Conservation (phyloP, 129 eudicot genomes). For the Ambrosia artemisiifolia region DNA sequence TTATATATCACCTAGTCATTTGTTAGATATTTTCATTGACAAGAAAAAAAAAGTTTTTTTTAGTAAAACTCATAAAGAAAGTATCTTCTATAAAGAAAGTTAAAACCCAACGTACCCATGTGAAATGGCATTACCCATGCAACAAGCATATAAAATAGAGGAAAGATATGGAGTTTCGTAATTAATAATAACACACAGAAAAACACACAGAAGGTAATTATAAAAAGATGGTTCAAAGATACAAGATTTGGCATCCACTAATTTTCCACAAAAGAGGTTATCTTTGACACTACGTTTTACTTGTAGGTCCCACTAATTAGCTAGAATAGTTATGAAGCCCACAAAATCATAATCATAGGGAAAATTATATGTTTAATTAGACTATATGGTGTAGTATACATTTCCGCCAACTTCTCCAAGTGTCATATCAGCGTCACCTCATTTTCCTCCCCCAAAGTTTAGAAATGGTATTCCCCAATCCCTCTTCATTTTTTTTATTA, state of each 20-base stretch:
- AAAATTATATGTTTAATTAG: slow-evolving; percentile 28
- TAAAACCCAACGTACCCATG: slow-evolving; percentile 54
- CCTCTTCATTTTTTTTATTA: too few species aligned
- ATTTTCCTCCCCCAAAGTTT: too few species aligned
- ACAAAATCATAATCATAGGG: slow-evolving; percentile 47
- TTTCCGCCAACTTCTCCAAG: too few species aligned
- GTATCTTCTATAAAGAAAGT: slow-evolving; percentile 44
- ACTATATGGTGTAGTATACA: too few species aligned
- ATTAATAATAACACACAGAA: slow-evolving; percentile 1
- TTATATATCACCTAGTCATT: slow-evolving; percentile 8
- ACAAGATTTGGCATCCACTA: slow-evolving; percentile 32
- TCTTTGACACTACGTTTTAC: slow-evolving; percentile 39
- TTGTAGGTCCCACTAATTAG: slow-evolving; percentile 34
- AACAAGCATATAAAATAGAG: slow-evolving; percentile 18
- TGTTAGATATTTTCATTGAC: neutral
- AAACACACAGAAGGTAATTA: slow-evolving; percentile 12
- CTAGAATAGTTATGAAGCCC: slow-evolving; percentile 40
- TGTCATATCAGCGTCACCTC: too few species aligned
- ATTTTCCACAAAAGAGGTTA: slow-evolving; percentile 21
- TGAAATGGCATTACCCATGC: slow-evolving; percentile 42
- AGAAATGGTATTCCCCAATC: too few species aligned
- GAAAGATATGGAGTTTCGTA: slow-evolving; percentile 5
- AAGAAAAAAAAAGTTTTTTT: neutral
- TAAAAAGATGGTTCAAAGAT: slow-evolving; percentile 29
- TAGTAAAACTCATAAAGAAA: slow-evolving; percentile 37